A percentile compares a stretch with the other conserved stretches of the same genome.
These are phyloP conservation scores for Ascochyta rabiei DNA, from an alignment of 2,329 filamentous ascomycete species.

Conservation along the genomic window DNA sequence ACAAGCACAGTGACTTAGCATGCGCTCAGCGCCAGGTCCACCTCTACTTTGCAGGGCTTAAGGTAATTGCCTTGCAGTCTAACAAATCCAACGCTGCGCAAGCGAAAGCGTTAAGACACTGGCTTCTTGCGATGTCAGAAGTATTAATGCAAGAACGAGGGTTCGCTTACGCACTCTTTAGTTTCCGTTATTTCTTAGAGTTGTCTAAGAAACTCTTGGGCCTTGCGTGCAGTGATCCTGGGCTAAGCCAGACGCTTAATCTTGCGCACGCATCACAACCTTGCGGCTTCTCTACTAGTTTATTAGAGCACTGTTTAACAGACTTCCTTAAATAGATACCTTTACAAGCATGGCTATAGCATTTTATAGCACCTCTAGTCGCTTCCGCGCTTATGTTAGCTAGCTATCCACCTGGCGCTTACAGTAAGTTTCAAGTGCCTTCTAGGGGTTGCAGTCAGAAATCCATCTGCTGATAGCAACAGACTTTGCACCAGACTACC, in stretches of 20 bases:
- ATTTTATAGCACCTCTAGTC: slow-evolving; percentile 29
- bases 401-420: slow-evolving; percentile 28
- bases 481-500: slow-evolving; percentile 16
- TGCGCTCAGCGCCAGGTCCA: not conserved
- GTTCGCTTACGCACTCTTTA: slow-evolving; percentile 4
- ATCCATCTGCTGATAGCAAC: not conserved
- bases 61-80: not conserved
- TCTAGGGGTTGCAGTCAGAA: not conserved
- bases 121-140: not conserved
- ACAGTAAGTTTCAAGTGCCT: slow-evolving; percentile 21
- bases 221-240: not conserved
- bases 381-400: slow-evolving; percentile 32
- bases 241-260: slow-evolving; percentile 4
- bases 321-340: slow-evolving; percentile 31
- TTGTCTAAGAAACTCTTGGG: slow-evolving; percentile 17
- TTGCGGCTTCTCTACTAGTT: slow-evolving; percentile 16
- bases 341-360: slow-evolving; percentile 28
- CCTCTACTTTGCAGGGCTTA: not conserved
- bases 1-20: not conserved
- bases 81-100: not conserved
- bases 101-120: not conserved
- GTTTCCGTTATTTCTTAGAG: slow-evolving; percentile 11
- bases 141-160: not conserved
- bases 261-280: slow-evolving; percentile 26
- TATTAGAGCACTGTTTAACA: slow-evolving; percentile 23